Evolutionary conservation across 768 basidiomycete species (phyloP).

Genomic region (Serendipita vermifera): DNA sequence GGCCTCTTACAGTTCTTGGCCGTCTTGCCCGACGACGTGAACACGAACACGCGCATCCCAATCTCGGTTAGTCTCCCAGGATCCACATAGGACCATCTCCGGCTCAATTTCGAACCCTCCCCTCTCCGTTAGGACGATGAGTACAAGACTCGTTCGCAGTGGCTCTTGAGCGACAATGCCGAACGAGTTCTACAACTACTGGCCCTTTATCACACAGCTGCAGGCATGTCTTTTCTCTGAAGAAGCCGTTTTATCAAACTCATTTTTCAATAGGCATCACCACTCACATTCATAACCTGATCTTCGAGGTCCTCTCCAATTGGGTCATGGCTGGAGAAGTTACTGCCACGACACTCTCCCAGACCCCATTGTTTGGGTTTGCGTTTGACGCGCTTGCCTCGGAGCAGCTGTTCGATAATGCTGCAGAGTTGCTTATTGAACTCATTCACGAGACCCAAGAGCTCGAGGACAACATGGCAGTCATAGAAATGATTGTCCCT

Average conservation of each 20-base stretch:
- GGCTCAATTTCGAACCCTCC: background rate
- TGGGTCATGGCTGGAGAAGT: conserved; percentile 89
- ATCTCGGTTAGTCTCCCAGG: conserved; percentile 50
- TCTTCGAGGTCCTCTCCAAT: conserved; percentile 71
- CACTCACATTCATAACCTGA: conserved; percentile 55
- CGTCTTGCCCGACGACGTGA: conserved; percentile 79
- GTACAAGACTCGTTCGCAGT: conserved; percentile 45
- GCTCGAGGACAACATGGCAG: conserved; percentile 81
- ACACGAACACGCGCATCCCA: conserved; percentile 73
- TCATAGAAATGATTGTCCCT: conserved; percentile 80
- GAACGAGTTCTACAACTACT: conserved; percentile 63
- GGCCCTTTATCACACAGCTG: conserved; percentile 76
- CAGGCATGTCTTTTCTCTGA: conserved; percentile 40
- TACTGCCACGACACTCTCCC: conserved; percentile 43
- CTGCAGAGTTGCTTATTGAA: conserved; percentile 85
- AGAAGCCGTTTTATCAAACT: background rate
- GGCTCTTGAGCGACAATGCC: conserved; percentile 55
- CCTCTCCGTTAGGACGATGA: conserved; percentile 59
- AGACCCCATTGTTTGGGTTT: conserved; percentile 67
- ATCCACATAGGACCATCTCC: background rate
- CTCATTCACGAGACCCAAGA: conserved; percentile 98
- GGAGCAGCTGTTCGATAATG: conserved; percentile 83
- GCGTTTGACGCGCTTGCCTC: conserved; percentile 74
- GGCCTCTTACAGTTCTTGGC: conserved; percentile 81
- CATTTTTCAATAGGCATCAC: conserved; percentile 57